A percentile compares a stretch with the other conserved stretches of the same genome.
Conservation (phyloP, 2,329 filamentous ascomycete genomes). For the Penicillium janthinellum region DNA sequence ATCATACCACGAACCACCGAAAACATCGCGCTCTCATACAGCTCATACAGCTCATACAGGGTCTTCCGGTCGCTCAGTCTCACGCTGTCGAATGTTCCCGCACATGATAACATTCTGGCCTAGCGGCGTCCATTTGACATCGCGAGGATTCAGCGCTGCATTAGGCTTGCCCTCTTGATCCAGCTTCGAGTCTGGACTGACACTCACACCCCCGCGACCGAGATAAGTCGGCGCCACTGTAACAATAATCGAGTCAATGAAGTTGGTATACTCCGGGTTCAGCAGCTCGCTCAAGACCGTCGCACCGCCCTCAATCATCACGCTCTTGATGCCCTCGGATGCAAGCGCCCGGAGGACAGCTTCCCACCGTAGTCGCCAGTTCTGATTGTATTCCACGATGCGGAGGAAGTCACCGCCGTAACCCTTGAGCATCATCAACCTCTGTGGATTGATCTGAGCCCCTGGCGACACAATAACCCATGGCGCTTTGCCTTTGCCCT, state of each 20-base stretch:
- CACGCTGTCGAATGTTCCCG: conserved; percentile 55
- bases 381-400: conserved; percentile 41
- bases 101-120: conserved; percentile 84
- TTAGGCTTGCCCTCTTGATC: conserved; percentile 55
- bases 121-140: conserved; percentile 74
- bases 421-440: conserved; percentile 48
- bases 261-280: conserved; percentile 58
- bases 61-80: conserved; percentile 1
- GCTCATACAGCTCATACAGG: background rate
- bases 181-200: conserved; percentile 66
- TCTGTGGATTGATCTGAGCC: conserved; percentile 50
- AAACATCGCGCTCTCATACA: background rate
- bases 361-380: conserved; percentile 62
- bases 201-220: conserved; percentile 77
- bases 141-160: conserved; percentile 65
- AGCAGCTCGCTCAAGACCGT: conserved; percentile 80
- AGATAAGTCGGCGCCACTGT: conserved; percentile 90
- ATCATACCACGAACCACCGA: background rate
- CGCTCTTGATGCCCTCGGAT: conserved; percentile 65
- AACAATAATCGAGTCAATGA: conserved; percentile 78
- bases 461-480: conserved; percentile 65
- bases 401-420: conserved; percentile 51
- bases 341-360: conserved; percentile 62
- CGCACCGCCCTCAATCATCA: conserved; percentile 92
- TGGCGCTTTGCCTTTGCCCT: conserved; percentile 70